Percentiles rank a stretch among this genome's conserved stretches.
Conservation (phyloP, 2,329 filamentous ascomycete genomes). For the Botrytis tulipae region DNA sequence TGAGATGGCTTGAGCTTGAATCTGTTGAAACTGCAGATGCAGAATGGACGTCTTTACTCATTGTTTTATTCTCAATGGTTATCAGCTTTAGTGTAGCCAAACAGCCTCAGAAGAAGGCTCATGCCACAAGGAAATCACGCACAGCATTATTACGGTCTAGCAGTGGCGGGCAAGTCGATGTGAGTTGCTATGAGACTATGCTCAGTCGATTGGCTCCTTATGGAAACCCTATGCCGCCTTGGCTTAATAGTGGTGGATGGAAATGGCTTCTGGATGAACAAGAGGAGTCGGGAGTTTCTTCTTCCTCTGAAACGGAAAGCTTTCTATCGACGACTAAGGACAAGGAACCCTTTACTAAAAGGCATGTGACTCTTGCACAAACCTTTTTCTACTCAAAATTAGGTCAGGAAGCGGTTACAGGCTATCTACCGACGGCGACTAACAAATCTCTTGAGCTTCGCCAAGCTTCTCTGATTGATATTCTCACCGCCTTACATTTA, state of each 20-base stretch:
- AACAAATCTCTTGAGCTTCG: conserved; percentile 54
- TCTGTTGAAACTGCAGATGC: conserved; percentile 48
- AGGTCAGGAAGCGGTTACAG: conserved; percentile 50
- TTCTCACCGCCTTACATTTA: conserved; percentile 77
- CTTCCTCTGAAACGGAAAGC: conserved; percentile 25
- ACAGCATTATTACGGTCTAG: conserved; percentile 47
- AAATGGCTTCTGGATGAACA: conserved; percentile 66
- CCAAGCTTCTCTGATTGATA: conserved; percentile 60
- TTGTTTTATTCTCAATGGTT: conserved; percentile 63
- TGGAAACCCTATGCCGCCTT: conserved; percentile 45
- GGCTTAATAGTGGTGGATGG: conserved; percentile 66
- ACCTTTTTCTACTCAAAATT: conserved; percentile 61
- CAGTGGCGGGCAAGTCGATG: conserved; percentile 43
- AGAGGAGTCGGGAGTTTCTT: conserved; percentile 32
- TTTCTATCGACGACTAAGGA: conserved; percentile 43
- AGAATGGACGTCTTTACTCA: conserved; percentile 69
- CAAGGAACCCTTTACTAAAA: conserved; percentile 51
- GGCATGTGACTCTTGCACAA: conserved; percentile 58
- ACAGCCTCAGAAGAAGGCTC: conserved; percentile 38
- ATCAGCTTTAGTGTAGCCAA: conserved; percentile 53
- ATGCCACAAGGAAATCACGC: conserved; percentile 42
- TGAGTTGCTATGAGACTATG: conserved; percentile 49
- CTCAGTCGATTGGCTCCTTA: conserved; percentile 43
- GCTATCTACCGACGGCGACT: conserved; percentile 64
- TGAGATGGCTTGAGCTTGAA: conserved; percentile 63